Conservation (phyloP, 352 stramenopile genomes). For the Phytopythium vexans region DNA sequence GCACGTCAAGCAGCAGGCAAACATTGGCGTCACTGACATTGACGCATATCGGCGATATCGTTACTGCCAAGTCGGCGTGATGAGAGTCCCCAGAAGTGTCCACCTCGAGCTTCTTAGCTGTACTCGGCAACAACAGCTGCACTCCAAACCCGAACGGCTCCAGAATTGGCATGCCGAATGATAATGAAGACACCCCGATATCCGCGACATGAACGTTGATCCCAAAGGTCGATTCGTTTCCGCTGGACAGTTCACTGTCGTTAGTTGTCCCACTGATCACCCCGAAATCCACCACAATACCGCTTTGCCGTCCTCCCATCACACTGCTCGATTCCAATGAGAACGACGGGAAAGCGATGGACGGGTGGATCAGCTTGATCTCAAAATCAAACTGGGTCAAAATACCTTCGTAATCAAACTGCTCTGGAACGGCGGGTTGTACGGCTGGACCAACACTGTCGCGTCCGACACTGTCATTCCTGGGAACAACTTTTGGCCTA, state of each 20-base stretch:
- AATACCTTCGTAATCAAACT: slow-evolving; percentile 5
- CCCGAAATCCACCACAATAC: slow-evolving; percentile 52
- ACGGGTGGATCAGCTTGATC: slow-evolving; percentile 39
- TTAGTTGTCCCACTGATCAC: slow-evolving; percentile 17
- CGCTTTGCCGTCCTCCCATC: slow-evolving; percentile 15
- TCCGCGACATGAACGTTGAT: slow-evolving; percentile 1
- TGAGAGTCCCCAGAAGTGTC: background rate
- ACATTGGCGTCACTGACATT: slow-evolving; percentile 46
- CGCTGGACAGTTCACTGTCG: too few relatives aligned
- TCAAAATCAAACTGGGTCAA: slow-evolving; percentile 31
- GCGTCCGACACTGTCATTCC: background rate
- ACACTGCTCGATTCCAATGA: slow-evolving; percentile 10
- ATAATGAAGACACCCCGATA: slow-evolving; percentile 14
- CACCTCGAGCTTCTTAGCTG: too few relatives aligned
- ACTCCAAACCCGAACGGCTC: slow-evolving; percentile 35
- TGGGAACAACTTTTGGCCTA: background rate
- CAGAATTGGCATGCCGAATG: slow-evolving; percentile 23
- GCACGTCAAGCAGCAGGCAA: slow-evolving; percentile 32
- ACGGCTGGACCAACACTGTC: background rate
- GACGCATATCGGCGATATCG: slow-evolving; percentile 31
- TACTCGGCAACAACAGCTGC: slow-evolving; percentile 12
- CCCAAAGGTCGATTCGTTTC: background rate
- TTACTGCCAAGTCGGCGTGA: background rate
- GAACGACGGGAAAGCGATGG: slow-evolving; percentile 40
- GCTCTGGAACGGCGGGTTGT: background rate